These are phyloP conservation scores for Podaxis carcinomalis DNA, from an alignment of 768 basidiomycete genomes.

Conservation along the genomic window DNA sequence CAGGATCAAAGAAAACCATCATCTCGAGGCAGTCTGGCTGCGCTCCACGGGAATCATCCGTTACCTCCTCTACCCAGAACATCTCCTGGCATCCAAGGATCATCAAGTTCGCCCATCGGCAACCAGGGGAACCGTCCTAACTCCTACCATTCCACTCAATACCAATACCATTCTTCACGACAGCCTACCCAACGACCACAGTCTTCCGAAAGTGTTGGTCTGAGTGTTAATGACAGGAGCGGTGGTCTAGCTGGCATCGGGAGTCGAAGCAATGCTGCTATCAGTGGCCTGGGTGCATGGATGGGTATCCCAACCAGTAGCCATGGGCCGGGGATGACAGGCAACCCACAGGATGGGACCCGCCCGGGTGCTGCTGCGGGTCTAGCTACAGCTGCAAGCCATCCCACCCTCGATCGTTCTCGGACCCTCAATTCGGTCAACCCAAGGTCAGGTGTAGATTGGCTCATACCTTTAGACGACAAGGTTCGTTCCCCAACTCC, in stretches of 20 bases:
- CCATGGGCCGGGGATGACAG: neutral
- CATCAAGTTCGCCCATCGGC: neutral
- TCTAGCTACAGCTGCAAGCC: neutral
- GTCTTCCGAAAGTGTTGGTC: neutral
- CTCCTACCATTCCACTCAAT: no score
- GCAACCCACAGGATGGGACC: neutral
- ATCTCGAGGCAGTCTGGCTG: neutral
- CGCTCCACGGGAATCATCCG: neutral
- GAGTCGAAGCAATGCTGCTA: neutral
- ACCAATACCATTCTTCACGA: neutral
- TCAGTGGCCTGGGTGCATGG: neutral
- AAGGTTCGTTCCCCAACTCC: constrained; percentile 17
- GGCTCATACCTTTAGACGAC: constrained; percentile 33
- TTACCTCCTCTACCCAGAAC: neutral
- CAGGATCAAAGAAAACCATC: neutral
- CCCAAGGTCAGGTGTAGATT: constrained; percentile 29
- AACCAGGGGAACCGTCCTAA: neutral
- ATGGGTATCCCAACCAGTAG: neutral
- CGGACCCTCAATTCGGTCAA: neutral
- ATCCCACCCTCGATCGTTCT: neutral
- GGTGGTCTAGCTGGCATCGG: neutral
- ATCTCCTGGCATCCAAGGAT: neutral
- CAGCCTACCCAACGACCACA: neutral
- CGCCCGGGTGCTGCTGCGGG: neutral
- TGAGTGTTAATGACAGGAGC: neutral